Evolutionary conservation across 2,329 filamentous ascomycete genomes (phyloP).

Genomic region (Colletotrichum liaoningense): DNA sequence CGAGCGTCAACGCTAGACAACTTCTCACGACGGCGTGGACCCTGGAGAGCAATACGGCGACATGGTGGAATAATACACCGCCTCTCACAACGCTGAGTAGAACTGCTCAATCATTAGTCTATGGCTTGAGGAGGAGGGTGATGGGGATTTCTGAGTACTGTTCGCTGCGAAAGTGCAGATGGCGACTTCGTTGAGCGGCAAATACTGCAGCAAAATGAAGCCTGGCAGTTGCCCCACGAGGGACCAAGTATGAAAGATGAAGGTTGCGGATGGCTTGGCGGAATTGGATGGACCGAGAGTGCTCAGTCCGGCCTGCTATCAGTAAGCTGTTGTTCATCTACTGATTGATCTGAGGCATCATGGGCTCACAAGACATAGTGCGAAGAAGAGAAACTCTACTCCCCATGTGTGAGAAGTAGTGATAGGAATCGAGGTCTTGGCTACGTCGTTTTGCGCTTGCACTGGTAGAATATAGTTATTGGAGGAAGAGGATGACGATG

Average conservation of each 20-base stretch:
- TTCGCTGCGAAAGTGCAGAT: neutral
- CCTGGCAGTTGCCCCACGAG: neutral
- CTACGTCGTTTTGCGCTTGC: neutral
- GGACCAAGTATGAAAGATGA: neutral
- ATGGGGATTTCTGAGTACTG: neutral
- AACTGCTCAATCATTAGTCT: neutral
- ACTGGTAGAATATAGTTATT: neutral
- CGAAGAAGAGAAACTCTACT: neutral
- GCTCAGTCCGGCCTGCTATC: neutral
- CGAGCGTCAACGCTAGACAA: neutral
- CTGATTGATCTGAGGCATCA: too few species aligned
- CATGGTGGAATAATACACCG: neutral
- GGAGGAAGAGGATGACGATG: neutral
- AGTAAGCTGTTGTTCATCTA: neutral
- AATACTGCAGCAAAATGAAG: neutral
- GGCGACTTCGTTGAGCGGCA: neutral
- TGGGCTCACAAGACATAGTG: neutral
- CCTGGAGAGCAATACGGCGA: too few species aligned
- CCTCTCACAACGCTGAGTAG: neutral
- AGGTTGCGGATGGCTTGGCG: neutral
- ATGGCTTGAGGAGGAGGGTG: neutral
- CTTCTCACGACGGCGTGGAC: neutral
- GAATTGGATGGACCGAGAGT: neutral
- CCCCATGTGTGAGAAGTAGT: neutral
- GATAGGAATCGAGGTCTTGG: neutral